phyloP scores from a whole-genome alignment of 108 stramenopile species.

The Phaeodactylum tricornutum region DNA sequence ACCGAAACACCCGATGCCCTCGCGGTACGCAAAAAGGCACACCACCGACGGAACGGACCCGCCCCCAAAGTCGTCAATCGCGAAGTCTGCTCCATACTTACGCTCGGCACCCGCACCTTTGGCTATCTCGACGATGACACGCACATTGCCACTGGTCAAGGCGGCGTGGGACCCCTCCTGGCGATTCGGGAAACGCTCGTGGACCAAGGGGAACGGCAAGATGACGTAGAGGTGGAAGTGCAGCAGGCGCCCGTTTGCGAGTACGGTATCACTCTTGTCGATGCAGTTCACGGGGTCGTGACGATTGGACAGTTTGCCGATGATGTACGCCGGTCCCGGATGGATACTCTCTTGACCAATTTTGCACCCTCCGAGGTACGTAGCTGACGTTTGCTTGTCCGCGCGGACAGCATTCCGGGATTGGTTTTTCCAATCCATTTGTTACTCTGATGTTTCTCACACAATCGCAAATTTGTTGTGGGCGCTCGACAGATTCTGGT shows the following conservation, averaged over 20 bases:
- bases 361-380: constrained; percentile 71
- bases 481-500: no score
- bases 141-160: constrained; percentile 9
- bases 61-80: constrained; percentile 79
- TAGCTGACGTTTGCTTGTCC: neutral
- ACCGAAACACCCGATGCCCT: constrained; percentile 95
- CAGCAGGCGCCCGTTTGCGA: constrained; percentile 61
- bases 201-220: constrained; percentile 3
- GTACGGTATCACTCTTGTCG: constrained; percentile 89
- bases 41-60: neutral
- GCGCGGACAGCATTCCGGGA: neutral
- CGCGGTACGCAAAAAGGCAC: constrained; percentile 81
- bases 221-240: no score
- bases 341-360: constrained; percentile 86
- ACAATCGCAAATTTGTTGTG: no score
- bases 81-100: constrained; percentile 87
- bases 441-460: no score
- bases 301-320: constrained; percentile 98
- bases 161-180: constrained; percentile 55
- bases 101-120: constrained; percentile 88
- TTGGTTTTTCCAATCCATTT: constrained; percentile 4
- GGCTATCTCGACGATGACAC: constrained; percentile 82
- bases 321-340: constrained; percentile 79
- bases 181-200: constrained; percentile 65
- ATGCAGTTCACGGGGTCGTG: constrained; percentile 75